Percentiles rank a stretch among this genome's conserved stretches.
These are phyloP conservation scores for Canna indica DNA, from an alignment of 176 grass and related monocot species.

Conservation along the genomic window DNA sequence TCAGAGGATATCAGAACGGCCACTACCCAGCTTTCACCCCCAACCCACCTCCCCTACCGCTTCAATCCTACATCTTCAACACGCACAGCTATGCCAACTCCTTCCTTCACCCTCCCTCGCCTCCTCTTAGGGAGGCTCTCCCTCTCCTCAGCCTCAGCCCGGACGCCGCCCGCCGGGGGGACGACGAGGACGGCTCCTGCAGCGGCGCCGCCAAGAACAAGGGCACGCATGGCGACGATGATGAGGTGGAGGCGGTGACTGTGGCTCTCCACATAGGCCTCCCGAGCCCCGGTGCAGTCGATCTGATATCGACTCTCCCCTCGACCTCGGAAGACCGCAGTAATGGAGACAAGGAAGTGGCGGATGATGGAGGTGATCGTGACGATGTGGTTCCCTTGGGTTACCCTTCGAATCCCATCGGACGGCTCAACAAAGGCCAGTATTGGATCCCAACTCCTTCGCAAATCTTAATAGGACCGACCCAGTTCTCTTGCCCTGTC, in stretches of 20 bases:
- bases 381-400: constrained; percentile 52
- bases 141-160: constrained; percentile 10
- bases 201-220: constrained; percentile 24
- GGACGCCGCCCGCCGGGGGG: background rate
- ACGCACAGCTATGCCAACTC: background rate
- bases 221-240: constrained; percentile 42
- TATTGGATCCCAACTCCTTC: constrained; percentile 98
- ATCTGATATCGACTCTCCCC: constrained; percentile 50
- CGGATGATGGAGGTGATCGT: constrained; percentile 25
- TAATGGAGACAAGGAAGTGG: constrained; percentile 39
- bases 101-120: background rate
- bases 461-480: constrained; percentile 93
- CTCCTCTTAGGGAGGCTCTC: background rate
- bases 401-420: constrained; percentile 68
- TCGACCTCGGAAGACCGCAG: constrained; percentile 21
- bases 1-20: background rate
- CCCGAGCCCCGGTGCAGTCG: constrained; percentile 37
- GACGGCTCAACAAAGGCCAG: constrained; percentile 95
- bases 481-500: constrained; percentile 99
- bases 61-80: background rate
- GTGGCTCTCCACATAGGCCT: constrained; percentile 79
- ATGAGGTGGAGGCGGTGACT: constrained; percentile 52
- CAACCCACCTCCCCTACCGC: background rate
- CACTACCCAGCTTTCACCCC: background rate
- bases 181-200: background rate